These are phyloP conservation scores for Fraxinus velutina DNA, from an alignment of 305 asterid genomes.

Conservation along the genomic window DNA sequence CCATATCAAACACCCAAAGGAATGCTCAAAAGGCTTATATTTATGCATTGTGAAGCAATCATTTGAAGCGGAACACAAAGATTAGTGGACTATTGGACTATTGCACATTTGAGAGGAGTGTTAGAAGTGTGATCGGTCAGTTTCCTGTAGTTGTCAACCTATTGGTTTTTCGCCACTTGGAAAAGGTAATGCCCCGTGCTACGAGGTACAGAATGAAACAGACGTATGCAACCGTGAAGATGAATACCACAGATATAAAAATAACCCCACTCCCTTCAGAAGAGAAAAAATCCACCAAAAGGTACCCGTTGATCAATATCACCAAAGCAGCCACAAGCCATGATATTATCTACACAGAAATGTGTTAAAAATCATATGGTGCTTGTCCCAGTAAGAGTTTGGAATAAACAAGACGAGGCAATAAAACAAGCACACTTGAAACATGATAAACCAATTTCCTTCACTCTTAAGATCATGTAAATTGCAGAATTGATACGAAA, in stretches of 20 bases:
- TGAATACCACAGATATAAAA: constrained; percentile 35
- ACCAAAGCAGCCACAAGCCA: constrained; percentile 82
- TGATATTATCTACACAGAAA: constrained; percentile 42
- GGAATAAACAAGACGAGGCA: background rate
- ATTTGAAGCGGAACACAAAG: background rate
- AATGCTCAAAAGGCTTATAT: background rate
- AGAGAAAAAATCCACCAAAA: constrained; percentile 68
- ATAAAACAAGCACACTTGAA: background rate
- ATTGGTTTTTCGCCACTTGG: constrained; percentile 40
- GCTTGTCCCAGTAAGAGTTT: background rate
- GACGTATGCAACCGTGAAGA: constrained; percentile 52
- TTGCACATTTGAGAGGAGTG: background rate
- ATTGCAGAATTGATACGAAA: background rate
- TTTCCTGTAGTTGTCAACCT: constrained; percentile 27
- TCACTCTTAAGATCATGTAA: background rate
- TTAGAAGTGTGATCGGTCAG: constrained; percentile 2
- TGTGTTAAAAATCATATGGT: background rate
- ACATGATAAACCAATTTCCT: background rate
- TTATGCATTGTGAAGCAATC: background rate
- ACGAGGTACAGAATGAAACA: constrained; percentile 66
- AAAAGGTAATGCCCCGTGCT: constrained; percentile 39
- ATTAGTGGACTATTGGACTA: background rate
- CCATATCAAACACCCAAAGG: background rate
- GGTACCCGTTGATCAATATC: constrained; percentile 76
- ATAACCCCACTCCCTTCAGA: constrained; percentile 56